Percentiles rank a stretch among this genome's conserved stretches.
These are phyloP conservation scores for Halophytophthora polymorphica DNA, from an alignment of 352 stramenopile species.

Conservation along the genomic window DNA sequence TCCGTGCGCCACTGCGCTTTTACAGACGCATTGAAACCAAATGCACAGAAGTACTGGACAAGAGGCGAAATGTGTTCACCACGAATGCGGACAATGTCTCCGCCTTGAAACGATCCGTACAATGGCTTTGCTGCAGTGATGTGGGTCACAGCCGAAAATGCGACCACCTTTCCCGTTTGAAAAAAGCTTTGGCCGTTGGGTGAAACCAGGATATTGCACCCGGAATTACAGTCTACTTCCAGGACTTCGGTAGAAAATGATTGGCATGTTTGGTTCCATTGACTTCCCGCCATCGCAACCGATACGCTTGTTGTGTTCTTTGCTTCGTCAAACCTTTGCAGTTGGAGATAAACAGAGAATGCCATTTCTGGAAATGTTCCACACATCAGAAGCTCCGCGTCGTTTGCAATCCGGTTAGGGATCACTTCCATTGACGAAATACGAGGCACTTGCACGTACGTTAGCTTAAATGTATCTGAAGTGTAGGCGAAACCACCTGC, in stretches of 20 bases:
- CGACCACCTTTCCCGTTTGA: conserved; percentile 20
- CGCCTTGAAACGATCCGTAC: conserved; percentile 28
- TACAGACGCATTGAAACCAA: conserved; percentile 11
- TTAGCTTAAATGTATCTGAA: conserved; percentile 26
- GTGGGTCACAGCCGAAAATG: conserved; percentile 7
- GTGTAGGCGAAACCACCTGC: conserved; percentile 10
- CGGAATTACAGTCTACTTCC: conserved; percentile 10
- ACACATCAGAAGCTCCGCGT: conserved; percentile 14
- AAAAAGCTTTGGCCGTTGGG: conserved; percentile 42
- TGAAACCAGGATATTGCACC: conserved; percentile 34
- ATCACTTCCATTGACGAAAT: conserved; percentile 23
- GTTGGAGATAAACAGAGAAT: conserved; percentile 11
- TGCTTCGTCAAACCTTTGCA: conserved; percentile 11
- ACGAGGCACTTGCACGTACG: conserved; percentile 23
- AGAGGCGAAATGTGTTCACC: conserved; percentile 15
- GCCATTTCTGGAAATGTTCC: conserved; percentile 10
- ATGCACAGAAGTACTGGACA: conserved; percentile 26
- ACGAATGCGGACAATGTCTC: conserved; percentile 27
- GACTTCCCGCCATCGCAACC: conserved; percentile 1
- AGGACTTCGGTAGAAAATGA: conserved; percentile 6
- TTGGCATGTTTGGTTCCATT: conserved; percentile 17
- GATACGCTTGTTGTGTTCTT: background rate
- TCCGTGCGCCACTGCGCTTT: conserved; percentile 7
- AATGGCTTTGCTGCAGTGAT: conserved; percentile 14
- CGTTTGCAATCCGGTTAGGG: conserved; percentile 2